Conservation (phyloP, 2,329 filamentous ascomycete genomes). For the Aplosporella prunicola region DNA sequence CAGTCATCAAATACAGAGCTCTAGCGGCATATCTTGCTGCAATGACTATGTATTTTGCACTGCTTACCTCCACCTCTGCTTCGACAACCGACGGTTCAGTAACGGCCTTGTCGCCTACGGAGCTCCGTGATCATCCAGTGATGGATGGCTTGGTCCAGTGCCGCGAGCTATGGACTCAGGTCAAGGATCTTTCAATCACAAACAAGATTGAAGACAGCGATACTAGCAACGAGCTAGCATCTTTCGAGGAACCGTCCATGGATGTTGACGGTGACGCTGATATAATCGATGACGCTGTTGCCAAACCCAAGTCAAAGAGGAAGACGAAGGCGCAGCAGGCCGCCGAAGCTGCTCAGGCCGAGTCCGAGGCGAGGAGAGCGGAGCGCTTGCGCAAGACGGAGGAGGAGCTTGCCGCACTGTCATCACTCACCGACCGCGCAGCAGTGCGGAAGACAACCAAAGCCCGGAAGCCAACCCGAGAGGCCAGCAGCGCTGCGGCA, state of each 20-base stretch:
- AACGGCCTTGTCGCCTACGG: slow-evolving; percentile 60
- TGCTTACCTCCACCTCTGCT: slow-evolving; percentile 72
- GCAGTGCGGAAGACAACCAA: slow-evolving; percentile 41
- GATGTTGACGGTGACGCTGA: slow-evolving; percentile 25
- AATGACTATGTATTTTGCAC: slow-evolving; percentile 86
- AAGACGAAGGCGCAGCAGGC: slow-evolving; percentile 42
- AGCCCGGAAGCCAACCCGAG: slow-evolving; percentile 28
- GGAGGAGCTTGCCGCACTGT: slow-evolving; percentile 64
- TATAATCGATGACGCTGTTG: slow-evolving; percentile 25
- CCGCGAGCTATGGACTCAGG: slow-evolving; percentile 68
- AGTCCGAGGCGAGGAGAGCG: slow-evolving; percentile 44
- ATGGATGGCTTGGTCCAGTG: slow-evolving; percentile 79
- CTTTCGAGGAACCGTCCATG: slow-evolving; percentile 21
- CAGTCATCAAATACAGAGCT: slow-evolving; percentile 62
- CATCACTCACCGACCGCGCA: slow-evolving; percentile 46
- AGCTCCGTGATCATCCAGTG: slow-evolving; percentile 79
- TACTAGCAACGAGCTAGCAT: slow-evolving; percentile 25
- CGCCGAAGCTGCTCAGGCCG: slow-evolving; percentile 44
- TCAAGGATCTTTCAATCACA: slow-evolving; percentile 53
- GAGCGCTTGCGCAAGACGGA: slow-evolving; percentile 50
- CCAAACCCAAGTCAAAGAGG: slow-evolving; percentile 25
- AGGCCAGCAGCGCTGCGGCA: slow-evolving; percentile 16
- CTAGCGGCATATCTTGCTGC: slow-evolving; percentile 78
- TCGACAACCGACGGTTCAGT: slow-evolving; percentile 34
- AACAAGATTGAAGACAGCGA: slow-evolving; percentile 31